A percentile compares a stretch with the other conserved stretches of the same genome.
phyloP scores from a whole-genome alignment of 306 rosid genomes.

The Cyamopsis tetragonoloba region DNA sequence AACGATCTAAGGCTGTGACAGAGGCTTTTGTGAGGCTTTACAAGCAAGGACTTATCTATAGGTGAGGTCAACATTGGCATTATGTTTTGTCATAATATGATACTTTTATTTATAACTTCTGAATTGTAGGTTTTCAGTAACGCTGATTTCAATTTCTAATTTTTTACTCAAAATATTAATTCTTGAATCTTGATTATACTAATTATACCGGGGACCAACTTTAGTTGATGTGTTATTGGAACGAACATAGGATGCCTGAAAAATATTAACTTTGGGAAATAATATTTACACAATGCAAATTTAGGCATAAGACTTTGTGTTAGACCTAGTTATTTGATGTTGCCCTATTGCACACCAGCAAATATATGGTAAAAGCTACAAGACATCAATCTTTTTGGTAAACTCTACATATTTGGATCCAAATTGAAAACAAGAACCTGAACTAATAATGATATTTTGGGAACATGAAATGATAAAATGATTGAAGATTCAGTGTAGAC shows the following conservation, averaged over 20 bases:
- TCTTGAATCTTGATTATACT: background rate
- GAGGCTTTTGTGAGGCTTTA: slow-evolving; percentile 90
- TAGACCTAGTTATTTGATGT: background rate
- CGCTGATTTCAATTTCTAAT: background rate
- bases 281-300: background rate
- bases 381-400: background rate
- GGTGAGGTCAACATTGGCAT: slow-evolving; percentile 44
- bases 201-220: background rate
- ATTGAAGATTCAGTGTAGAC: background rate
- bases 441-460: background rate
- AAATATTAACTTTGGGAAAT: background rate
- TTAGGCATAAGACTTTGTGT: background rate
- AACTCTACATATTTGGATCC: background rate
- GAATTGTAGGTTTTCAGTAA: background rate
- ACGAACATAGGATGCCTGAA: background rate
- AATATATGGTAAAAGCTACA: background rate
- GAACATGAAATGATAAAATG: background rate
- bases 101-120: slow-evolving; percentile 19
- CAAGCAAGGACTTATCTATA: slow-evolving; percentile 71
- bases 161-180: background rate
- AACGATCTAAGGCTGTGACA: slow-evolving; percentile 78
- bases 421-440: background rate
- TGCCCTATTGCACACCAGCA: background rate
- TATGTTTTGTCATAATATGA: background rate
- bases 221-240: background rate